Evolutionary conservation across 805 yeast genomes (phyloP), one percentile per base, ranked within the genome.

Genomic region (Isabelozyma gotoi): DNA sequence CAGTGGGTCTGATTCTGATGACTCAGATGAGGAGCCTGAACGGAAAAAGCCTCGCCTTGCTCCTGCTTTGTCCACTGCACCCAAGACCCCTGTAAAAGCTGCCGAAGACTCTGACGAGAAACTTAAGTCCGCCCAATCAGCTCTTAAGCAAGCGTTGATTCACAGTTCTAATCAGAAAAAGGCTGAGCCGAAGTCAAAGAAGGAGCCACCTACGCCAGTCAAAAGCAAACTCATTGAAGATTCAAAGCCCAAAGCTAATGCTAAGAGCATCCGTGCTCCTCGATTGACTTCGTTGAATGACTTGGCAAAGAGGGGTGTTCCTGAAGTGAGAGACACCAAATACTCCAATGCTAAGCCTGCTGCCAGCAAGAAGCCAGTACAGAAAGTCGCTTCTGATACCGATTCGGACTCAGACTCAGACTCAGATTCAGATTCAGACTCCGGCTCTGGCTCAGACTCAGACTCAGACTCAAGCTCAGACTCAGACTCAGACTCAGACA

Each of bases 281-380:
- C 76, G 83, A 0, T 69, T 80, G 42, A 51, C 60, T 14, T 77
- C 86, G 0, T 61, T 84, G 24, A 75, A 80, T 3, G 85, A 83
- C 46, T 64, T 84, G 45, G 82, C 76, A 4, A 71, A 75, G n/a
- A 69, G 83, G 41, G 89, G 88, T 3, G 74, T 84, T 10, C 90
- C 90, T 2, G 86, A 79, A 16, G 88, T 84, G 0, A 75, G 72
- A 43, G 87, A 82, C 36, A 67, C 68, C 6, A 41, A 16, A 24
- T 36, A 14, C 35, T 7, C 36, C 12, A 17, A n/a, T n/a, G 15
- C 29, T 14, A 15, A 11, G 3, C 18, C 37, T 19, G 38, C 7
- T 12, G 19, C 15, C 7, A 10, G 8, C 16, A 32, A 32, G 34
- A 14, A 12, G 15, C n/a, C 12, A n/a, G 29, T 24, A n/a, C 4